A percentile compares a stretch with the other conserved stretches of the same genome.
These are phyloP conservation scores for Glebionis coronaria DNA, from an alignment of 129 eudicot genomes.

Conservation along the genomic window DNA sequence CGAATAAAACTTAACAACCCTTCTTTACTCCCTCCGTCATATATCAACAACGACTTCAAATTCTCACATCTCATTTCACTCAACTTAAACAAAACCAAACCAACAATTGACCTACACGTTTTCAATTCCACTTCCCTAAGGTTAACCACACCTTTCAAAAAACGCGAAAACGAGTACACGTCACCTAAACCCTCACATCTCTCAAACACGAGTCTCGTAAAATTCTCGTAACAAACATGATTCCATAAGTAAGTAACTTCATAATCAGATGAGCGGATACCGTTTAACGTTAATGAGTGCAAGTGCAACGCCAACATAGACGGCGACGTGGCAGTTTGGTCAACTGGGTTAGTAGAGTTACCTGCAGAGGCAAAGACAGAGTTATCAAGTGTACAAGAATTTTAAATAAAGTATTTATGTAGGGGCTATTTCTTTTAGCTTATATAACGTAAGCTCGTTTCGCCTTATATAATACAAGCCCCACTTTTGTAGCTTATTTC, in stretches of 20 bases:
- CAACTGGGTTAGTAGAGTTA: no score
- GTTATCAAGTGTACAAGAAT: no score
- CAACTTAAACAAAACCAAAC: slow-evolving; percentile 37
- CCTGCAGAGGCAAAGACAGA: no score
- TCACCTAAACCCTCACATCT: slow-evolving; percentile 69
- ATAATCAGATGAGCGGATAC: slow-evolving; percentile 45
- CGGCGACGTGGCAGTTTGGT: neutral
- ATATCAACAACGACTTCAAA: slow-evolving; percentile 42
- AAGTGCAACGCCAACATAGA: slow-evolving; percentile 27
- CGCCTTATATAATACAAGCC: no score
- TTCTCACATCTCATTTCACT: slow-evolving; percentile 33
- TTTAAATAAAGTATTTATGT: no score
- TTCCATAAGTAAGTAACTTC: slow-evolving; percentile 55
- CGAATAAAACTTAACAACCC: slow-evolving; percentile 58
- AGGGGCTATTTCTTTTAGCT: no score
- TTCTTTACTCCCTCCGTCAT: slow-evolving; percentile 63
- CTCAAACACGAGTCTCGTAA: slow-evolving; percentile 41
- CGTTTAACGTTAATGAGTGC: slow-evolving; percentile 41
- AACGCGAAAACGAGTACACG: slow-evolving; percentile 30
- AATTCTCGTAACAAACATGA: slow-evolving; percentile 31
- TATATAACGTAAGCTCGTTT: no score
- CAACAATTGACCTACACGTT: slow-evolving; percentile 47
- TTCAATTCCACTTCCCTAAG: slow-evolving; percentile 55
- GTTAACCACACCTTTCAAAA: slow-evolving; percentile 16
- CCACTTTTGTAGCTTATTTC: no score